phyloP scores from a whole-genome alignment of 192 early-diverging fungal genomes.

The Coemansia sp. region DNA sequence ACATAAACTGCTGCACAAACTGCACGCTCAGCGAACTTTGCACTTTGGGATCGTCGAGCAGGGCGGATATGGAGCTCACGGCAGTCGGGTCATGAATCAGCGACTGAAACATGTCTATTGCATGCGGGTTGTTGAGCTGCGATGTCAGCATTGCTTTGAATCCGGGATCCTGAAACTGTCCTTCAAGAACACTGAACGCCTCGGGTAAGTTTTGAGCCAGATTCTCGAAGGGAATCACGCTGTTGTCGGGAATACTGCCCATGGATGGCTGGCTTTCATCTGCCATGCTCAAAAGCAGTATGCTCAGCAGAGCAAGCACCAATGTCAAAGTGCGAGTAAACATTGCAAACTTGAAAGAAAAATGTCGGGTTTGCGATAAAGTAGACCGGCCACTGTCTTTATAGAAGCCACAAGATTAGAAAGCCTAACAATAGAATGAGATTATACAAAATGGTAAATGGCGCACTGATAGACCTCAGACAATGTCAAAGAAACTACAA shows the following conservation, averaged over 20 bases:
- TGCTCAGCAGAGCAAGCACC: neutral
- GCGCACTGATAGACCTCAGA: too few species aligned
- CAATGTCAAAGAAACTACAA: too few species aligned
- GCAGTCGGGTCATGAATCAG: conserved; percentile 46
- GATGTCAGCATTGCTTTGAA: conserved; percentile 45
- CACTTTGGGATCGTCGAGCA: conserved; percentile 44
- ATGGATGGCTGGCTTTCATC: conserved; percentile 1
- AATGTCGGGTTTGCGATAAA: too few species aligned
- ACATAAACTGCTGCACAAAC: conserved; percentile 44
- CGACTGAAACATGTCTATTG: conserved; percentile 53
- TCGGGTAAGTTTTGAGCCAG: conserved; percentile 50
- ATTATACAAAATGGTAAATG: too few species aligned
- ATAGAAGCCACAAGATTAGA: too few species aligned
- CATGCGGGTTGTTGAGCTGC: conserved; percentile 48
- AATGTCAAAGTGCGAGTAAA: neutral
- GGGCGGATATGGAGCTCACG: conserved; percentile 39
- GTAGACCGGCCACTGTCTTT: too few species aligned
- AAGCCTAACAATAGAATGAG: too few species aligned
- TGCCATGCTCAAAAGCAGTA: conserved; percentile 10
- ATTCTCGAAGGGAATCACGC: conserved; percentile 41
- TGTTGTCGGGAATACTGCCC: conserved; percentile 7
- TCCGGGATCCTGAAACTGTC: conserved; percentile 33
- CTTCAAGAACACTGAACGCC: conserved; percentile 42
- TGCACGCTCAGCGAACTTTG: conserved; percentile 47
- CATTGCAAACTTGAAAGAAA: neutral